phyloP scores from a whole-genome alignment of 257 asterid genomes.

The Handroanthus guayacan region DNA sequence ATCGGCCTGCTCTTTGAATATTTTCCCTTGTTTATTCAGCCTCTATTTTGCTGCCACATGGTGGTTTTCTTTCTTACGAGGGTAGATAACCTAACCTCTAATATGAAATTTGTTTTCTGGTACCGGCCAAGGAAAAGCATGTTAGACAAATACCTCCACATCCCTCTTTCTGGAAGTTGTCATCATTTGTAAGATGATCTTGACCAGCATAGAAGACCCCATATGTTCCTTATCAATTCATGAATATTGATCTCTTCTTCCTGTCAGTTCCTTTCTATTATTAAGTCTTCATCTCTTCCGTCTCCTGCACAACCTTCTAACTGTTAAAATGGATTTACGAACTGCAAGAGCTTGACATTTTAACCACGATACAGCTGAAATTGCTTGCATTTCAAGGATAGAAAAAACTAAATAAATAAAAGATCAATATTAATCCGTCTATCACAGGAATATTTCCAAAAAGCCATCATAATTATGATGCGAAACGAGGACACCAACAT shows the following conservation, averaged over 20 bases:
- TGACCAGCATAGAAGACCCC: background rate
- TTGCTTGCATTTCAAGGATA: background rate
- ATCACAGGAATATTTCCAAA: background rate
- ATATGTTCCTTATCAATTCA: background rate
- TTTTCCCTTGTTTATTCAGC: constrained; percentile 7
- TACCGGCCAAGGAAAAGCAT: background rate
- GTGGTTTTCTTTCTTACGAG: background rate
- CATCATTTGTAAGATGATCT: constrained; percentile 17
- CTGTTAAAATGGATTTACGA: background rate
- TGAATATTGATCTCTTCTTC: background rate
- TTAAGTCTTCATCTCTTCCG: background rate
- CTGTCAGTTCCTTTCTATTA: background rate
- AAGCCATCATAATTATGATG: background rate
- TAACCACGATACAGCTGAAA: background rate
- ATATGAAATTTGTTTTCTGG: background rate
- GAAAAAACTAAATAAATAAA: background rate
- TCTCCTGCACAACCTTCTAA: background rate
- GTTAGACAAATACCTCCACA: background rate
- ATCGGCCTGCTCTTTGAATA: background rate
- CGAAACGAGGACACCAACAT: background rate
- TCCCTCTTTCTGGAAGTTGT: background rate
- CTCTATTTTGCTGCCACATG: constrained; percentile 18
- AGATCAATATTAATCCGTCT: background rate
- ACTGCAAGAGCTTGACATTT: background rate
- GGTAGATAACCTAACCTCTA: background rate